Evolutionary conservation across 768 basidiomycete species (phyloP), one percentile per base, ranked within the genome.

Genomic region (Leccinum sublutescens): DNA sequence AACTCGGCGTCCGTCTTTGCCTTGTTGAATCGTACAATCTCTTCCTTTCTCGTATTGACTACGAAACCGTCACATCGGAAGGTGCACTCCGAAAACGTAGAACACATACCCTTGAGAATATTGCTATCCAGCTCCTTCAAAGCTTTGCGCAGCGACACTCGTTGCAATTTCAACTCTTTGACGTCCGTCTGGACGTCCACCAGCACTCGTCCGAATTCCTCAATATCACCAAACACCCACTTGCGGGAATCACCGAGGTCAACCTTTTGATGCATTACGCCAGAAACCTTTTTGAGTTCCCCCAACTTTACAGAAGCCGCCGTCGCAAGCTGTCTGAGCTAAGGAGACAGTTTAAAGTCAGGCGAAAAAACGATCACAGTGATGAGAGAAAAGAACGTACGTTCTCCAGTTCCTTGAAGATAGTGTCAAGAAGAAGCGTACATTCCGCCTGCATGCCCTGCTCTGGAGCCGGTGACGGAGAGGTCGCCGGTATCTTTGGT

Each of bases 31-130:
- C 92, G 84, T 17, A 79, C 77, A 25, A 93, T 88, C 67, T 97
- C 94, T 69, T 95, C 93, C 64, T 83, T 83, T 63, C 90, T 85
- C 59, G 90, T 91, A 52, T 84, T 85, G 43, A 87, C 95, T 96
- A 66, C 43, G 49, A 45, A 50, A 40, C 50, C 43, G 45, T 57
- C 45, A 61, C 50, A 11, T 11, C 54, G 25, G 56, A 45, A 45
- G 5, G 2, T 15, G 19, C 14, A 11, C 12, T 27, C 11, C 8
- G 12, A 56, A 19, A 10, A 70, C 77, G 25, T 10, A 6, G 11
- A 55, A 23, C 11, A 70, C 77, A 27, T 55, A 87, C 91, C 85
- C 76, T 86, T 87, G 4, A 93, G 77, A 71, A 92, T 76, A 56
- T 80, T 80, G 57, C 82, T 85, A 59, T 87, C 85, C 47, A 91